Evolutionary conservation across 148 eudicot species (phyloP), one percentile per base, ranked within the genome.

Genomic region (Fagopyrum tataricum): DNA sequence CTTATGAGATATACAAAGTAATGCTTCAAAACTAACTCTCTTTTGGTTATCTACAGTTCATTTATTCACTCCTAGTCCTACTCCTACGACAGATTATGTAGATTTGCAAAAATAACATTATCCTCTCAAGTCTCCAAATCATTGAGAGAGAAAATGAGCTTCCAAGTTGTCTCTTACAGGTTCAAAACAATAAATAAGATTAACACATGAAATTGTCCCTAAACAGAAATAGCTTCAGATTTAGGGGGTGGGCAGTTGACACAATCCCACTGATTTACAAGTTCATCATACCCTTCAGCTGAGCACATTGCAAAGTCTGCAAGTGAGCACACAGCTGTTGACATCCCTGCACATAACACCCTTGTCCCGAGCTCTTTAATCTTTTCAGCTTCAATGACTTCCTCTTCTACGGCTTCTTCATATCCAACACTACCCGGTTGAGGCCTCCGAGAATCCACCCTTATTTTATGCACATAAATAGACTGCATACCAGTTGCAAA

Each of bases 261-360:
- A 76, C 77, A 87, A 75, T 85, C 87, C 87, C 89, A 85, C 72
- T 90, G 89, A 73, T 86, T 83, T 71, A 89, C 75, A 72, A 94
- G 85, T 78, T 89, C 96, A 73, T 84, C 89, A 77, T 94, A 94
- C 42, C 98, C 98, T 71, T 88, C 81, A 11, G 96, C 91, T 74
- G 98, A 94, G 77, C 81, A 80, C 44, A 84, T 20, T 55, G 97
- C 89, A 82, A 91, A 94, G 78, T 91, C 97, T 55, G 93, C 74
- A 76, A 94, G 76, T 52, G 96, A 87, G 77, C 90, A 91, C 82
- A 94, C 80, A 56, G 95, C 92, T 46, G 88, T 93, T 20, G 95
- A 89, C 98, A 94, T 89, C 77, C 98, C 97, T 59, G 98, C 98
- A 81, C 97, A 94, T 9, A 94, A 77, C 18, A 91, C 96, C 76